Conservation (phyloP, 2,329 filamentous ascomycete genomes). For the Neonectria punicea region DNA sequence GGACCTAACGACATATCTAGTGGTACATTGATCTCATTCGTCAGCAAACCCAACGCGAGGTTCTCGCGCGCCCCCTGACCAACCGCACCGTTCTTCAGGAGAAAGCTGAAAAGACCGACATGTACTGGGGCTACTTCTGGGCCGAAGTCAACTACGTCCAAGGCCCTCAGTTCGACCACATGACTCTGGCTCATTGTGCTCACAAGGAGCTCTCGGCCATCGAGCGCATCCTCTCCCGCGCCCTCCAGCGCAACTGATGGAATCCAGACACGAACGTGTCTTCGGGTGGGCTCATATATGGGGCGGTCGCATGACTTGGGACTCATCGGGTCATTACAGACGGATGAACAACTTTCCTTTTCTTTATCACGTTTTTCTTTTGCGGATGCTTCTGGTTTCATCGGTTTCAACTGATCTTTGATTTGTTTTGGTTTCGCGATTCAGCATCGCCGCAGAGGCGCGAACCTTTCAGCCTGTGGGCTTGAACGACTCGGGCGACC, state of each 20-base stretch:
- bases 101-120: conserved; percentile 48
- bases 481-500: not conserved
- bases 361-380: not conserved
- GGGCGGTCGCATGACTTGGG: not conserved
- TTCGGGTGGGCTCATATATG: not conserved
- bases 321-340: not conserved
- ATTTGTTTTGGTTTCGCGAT: conserved; percentile 5
- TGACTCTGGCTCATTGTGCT: conserved; percentile 60
- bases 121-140: conserved; percentile 65
- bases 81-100: conserved; percentile 54
- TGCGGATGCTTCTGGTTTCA: not conserved
- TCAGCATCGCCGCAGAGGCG: not conserved
- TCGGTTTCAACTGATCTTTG: not conserved
- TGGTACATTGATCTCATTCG: conserved; percentile 68
- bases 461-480: not conserved
- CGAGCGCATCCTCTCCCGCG: conserved; percentile 59
- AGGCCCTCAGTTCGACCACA: conserved; percentile 56
- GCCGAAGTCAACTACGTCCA: conserved; percentile 56
- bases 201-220: conserved; percentile 60
- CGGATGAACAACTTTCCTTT: not conserved
- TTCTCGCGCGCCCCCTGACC: conserved; percentile 52
- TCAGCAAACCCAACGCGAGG: conserved; percentile 58
- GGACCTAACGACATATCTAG: conserved; percentile 48
- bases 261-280: not conserved
- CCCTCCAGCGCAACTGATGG: conserved; percentile 39